These are phyloP conservation scores for Oxalis stricta DNA, from an alignment of 441 rosid species.

Conservation along the genomic window DNA sequence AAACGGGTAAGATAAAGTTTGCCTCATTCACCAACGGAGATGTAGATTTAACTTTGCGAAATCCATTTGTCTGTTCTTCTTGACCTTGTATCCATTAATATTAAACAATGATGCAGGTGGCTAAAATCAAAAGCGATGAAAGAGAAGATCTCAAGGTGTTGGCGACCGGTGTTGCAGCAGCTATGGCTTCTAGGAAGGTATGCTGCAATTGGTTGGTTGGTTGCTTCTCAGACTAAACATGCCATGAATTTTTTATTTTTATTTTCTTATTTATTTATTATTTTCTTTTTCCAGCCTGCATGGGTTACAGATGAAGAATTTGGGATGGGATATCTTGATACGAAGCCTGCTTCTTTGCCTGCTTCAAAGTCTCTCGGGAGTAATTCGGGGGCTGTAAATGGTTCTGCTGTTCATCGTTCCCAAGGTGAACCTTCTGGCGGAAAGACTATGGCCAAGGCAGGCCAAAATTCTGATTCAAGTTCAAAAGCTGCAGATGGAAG, in stretches of 20 bases:
- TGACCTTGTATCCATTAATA: too few relatives aligned
- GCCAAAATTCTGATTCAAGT: conserved; percentile 55
- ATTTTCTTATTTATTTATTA: too few relatives aligned
- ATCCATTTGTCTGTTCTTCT: conserved; percentile 8
- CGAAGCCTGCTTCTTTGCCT: conserved; percentile 57
- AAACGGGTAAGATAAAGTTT: conserved; percentile 55
- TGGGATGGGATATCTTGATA: conserved; percentile 96
- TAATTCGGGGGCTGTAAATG: conserved; percentile 27
- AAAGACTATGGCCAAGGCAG: conserved; percentile 19
- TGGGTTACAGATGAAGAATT: conserved; percentile 99
- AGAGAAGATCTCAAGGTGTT: conserved; percentile 99
- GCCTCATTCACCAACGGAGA: conserved; percentile 6
- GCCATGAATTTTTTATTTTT: not conserved
- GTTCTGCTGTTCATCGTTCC: conserved; percentile 32
- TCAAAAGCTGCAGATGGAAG: conserved; percentile 57
- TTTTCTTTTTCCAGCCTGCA: conserved; percentile 52
- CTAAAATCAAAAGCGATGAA: conserved; percentile 90
- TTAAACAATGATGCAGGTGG: conserved; percentile 52
- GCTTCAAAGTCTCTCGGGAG: conserved; percentile 43
- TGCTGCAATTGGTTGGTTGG: conserved; percentile 7
- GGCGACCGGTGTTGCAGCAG: conserved; percentile 99
- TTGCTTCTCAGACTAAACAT: not conserved
- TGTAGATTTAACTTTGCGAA: conserved; percentile 3
- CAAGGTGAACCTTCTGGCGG: conserved; percentile 49
- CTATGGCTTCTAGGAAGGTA: conserved; percentile 97